Base-by-base conservation (phyloP, 495 filamentous ascomycete genomes). In the Poronia punctata region DNA sequence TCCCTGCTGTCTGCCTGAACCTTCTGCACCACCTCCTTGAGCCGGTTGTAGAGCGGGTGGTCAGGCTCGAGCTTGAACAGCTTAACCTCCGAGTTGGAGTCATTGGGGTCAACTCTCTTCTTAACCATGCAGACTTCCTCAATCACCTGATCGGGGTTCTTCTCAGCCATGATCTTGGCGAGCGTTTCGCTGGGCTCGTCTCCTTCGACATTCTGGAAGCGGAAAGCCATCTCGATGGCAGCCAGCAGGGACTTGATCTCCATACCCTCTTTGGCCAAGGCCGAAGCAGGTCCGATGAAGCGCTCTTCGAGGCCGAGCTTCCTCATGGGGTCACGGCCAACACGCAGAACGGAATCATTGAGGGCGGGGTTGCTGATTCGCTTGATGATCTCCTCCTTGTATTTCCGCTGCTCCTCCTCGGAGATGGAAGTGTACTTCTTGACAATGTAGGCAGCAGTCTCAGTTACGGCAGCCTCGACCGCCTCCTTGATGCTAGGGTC, bases 331-430 rank as follows among this genome's bases (percentile, higher is more conserved):
- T 90, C 92, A 57, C 92, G 90, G 35, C 89, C 92, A 46, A 98
- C 92, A 55, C 92, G 92, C 70, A 88, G 87, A 24, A 96, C 86
- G 26, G 79, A 79, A 65, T 98, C 92, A 59, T 94, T 83, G 27
- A 98, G 74, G 57, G 88, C 80, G n/a, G 83, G 93, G 67, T 98
- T 98, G 56, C 83, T 84, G 64, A 98, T 95, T 53, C 92, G 85
- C 46, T 68, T 71, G 52, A 97, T 72, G 65, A 98, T 97, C 67
- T 83, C 89, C 54, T 93, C 73, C 45, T 94, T 87, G 67, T 98
- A 98, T 7, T 76, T 77, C 40, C 83, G 68, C 70, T 98, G 92
- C 64, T 92, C 88, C 31, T 80, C 52, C 12, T 67, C 64, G 38
- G 75, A 61, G 65, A 94, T 89, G 8, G 34, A n/a, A 42, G 70